Base-by-base conservation (phyloP, 2,329 filamentous ascomycete species). In the Fusarium temperatum region DNA sequence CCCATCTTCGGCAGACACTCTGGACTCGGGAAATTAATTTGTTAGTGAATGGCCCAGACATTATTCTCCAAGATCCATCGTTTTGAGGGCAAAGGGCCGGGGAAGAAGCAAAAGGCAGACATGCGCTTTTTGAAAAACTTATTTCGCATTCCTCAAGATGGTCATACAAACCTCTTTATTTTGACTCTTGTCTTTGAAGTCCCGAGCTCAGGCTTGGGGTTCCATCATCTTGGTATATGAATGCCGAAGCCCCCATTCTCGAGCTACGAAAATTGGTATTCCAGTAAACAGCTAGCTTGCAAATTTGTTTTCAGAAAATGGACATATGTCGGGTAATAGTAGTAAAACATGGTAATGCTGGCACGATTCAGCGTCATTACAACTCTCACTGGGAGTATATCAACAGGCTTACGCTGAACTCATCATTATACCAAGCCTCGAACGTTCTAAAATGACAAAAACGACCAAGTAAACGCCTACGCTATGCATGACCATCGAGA, bases 381-480 rank as follows among this genome's bases (percentile, higher is more conserved):
- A 8, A 15, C 13, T 36, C 32, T 17, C 18, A 26, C 28, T 26
- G 10, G 12, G 32, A 36, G n/a, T 24, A 35, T 20, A 20, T 13
- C 22, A 35, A 10, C n/a, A 53, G 7, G 5, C 6, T 26, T 2
- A 6, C 32, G 9, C 18, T 53, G 32, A 24, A 26, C 32, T 26
- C n/a, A 53, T 15, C 26, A 17, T 36, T 15, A 26, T 26, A 36
- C 32, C 9, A 17, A 36, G n/a, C 36, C 50, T 53, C 18, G 13
- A 53, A 26, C n/a, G n/a, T 36, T 26, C 50, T 53, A 53, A 53
- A 32, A 53, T 41, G 8, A 41, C 38, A 32, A 24, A 55, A 44
- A 24, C 9, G n/a, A 50, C 62, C 48, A 41, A 71, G 55, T 54
- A 76, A 77, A 70, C 77, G 75, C 77, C 77, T 60, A 69, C 77